These are phyloP conservation scores for Penicillium sp. DNA, from an alignment of 2,329 filamentous ascomycete species.

Conservation along the genomic window DNA sequence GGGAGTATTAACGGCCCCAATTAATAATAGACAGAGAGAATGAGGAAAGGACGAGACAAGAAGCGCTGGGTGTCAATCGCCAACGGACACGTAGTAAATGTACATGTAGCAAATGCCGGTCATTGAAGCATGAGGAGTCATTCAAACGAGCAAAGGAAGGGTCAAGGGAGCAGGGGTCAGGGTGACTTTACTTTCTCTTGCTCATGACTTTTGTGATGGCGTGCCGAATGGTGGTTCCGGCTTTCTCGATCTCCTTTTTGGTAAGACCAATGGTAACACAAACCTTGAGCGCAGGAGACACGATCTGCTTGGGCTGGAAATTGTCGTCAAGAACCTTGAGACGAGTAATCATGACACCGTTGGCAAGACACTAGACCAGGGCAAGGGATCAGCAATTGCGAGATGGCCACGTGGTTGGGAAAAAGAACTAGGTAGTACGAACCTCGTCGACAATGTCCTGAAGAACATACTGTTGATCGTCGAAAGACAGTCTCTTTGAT, in stretches of 20 bases:
- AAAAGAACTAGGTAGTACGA: constrained; percentile 29
- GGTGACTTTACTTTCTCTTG: constrained; percentile 40
- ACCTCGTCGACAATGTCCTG: constrained; percentile 97
- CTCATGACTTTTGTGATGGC: constrained; percentile 89
- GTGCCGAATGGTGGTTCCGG: constrained; percentile 78
- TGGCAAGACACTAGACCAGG: constrained; percentile 62
- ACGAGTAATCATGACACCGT: constrained; percentile 82
- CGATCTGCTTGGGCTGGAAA: constrained; percentile 60
- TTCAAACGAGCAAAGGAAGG: constrained; percentile 5
- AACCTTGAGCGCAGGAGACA: constrained; percentile 78
- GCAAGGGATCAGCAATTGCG: constrained; percentile 7
- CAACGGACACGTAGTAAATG: constrained; percentile 4
- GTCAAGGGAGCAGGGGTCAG: constrained; percentile 2
- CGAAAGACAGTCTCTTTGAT: constrained; percentile 58
- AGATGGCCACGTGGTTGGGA: not conserved
- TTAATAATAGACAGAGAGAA: constrained; percentile 18
- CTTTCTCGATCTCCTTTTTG: constrained; percentile 94
- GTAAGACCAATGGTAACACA: constrained; percentile 82
- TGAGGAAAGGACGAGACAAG: constrained; percentile 14
- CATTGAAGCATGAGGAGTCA: constrained; percentile 21
- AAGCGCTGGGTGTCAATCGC: constrained; percentile 8
- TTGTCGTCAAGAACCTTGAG: constrained; percentile 71
- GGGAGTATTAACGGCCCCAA: constrained; percentile 14
- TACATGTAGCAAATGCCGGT: constrained; percentile 8
- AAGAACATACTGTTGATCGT: constrained; percentile 78